Evolutionary conservation across 306 rosid genomes (phyloP).

Genomic region (Quercus variabilis): DNA sequence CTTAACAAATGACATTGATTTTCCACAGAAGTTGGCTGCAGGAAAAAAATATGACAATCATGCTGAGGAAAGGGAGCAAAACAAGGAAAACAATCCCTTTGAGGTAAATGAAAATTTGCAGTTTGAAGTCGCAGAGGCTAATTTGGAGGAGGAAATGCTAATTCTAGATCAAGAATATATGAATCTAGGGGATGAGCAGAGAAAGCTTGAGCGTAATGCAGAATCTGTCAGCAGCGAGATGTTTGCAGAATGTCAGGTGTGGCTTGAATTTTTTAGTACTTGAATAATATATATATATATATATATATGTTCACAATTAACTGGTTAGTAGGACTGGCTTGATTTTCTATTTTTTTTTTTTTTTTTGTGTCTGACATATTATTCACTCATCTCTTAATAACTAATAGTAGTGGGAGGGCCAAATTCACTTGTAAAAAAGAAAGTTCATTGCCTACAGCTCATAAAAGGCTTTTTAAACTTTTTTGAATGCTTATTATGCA

Average conservation of each 20-base stretch:
- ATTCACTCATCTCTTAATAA: not conserved
- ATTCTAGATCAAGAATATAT: slow-evolving; percentile 61
- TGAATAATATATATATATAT: not conserved
- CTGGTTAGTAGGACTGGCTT: not conserved
- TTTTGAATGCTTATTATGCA: not conserved
- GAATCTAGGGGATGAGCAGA: slow-evolving; percentile 69
- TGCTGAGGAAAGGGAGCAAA: slow-evolving; percentile 26
- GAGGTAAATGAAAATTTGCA: slow-evolving; percentile 27
- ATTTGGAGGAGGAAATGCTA: slow-evolving; percentile 67
- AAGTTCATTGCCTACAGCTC: not conserved
- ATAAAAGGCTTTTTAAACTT: not conserved
- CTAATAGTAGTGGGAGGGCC: not conserved
- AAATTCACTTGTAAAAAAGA: not conserved
- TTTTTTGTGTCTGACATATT: not conserved
- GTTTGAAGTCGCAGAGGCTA: slow-evolving; percentile 31
- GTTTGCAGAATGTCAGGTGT: slow-evolving; percentile 93
- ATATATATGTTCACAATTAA: not conserved
- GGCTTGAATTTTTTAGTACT: slow-evolving; percentile 15
- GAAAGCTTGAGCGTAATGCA: slow-evolving; percentile 84
- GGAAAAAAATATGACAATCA: slow-evolving; percentile 19
- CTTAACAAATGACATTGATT: slow-evolving; percentile 19
- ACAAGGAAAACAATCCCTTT: slow-evolving; percentile 26
- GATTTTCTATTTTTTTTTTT: not conserved
- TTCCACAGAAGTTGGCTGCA: slow-evolving; percentile 29
- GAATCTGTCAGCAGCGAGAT: slow-evolving; percentile 84